Base-by-base conservation (phyloP, 2,329 filamentous ascomycete genomes). In the Alternaria panax region DNA sequence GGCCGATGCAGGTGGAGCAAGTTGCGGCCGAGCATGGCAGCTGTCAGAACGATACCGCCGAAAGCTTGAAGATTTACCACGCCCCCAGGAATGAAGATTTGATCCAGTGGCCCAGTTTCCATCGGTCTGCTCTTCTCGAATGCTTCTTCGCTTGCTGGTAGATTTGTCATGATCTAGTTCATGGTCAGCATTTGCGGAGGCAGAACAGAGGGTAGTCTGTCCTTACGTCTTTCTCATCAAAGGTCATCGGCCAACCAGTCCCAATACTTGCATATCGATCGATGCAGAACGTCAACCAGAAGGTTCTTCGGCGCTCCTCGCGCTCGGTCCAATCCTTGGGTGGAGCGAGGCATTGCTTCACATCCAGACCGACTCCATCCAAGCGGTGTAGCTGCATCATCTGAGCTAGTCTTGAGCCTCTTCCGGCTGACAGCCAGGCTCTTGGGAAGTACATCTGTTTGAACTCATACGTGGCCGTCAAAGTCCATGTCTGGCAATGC, bases 361-460 rank as follows among this genome's bases (percentile, higher is more conserved):
- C 93, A 68, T 98, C 93, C 46, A 97, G 78, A 0, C 91, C 92
- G 3, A 81, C 79, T 5, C 92, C 92, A 73, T 98, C 95, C 48
- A 97, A 78, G 61, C 93, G 88, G 77, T 98, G 92, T 34, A 98
- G 80, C 8, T 94, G 92, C 81, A 97, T 92, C 94, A 98, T 97
- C 72, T 96, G 90, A 51, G 87, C 87, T 54, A 98, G 79, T 51
- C 94, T 87, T n/a, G 90, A 87, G 5, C 90, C 90, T 62, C 91
- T 85, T 22, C 94, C 95, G 3, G 92, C 90, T 67, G 92, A 97
- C 81, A 97, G 88, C 95, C 95, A 98, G 1, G 95, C 95, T 66
- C 95, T 85, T 1, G 95, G 94, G 69, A 98, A 98, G 77, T 93
- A 96, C 92, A 98, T 97, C 85, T 92, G 91, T 80, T 94, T 97